Conservation (phyloP, 306 rosid species). For the Betula pendula region DNA sequence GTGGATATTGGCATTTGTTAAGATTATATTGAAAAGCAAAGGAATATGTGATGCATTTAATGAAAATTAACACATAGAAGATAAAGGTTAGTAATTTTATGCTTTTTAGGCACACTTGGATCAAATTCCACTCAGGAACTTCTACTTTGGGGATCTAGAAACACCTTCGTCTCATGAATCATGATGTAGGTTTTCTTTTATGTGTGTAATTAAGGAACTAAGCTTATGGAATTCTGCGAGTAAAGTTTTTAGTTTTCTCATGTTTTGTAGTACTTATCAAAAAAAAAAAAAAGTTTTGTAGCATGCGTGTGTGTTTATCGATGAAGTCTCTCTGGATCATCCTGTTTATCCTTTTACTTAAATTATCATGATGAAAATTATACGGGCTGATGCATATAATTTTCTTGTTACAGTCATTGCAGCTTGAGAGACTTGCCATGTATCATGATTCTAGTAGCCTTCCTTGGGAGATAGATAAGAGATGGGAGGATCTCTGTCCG, state of each 20-base stretch:
- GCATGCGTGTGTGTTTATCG: neutral
- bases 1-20: neutral
- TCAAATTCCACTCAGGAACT: neutral
- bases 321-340: constrained; percentile 3
- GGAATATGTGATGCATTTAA: neutral
- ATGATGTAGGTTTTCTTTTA: neutral
- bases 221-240: neutral
- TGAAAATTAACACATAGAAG: too few species aligned
- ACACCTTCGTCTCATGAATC: neutral
- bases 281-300: too few species aligned
- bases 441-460: constrained; percentile 81
- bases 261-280: neutral
- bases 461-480: constrained; percentile 85
- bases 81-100: too few species aligned
- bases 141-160: neutral
- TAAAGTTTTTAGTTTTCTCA: neutral
- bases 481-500: constrained; percentile 88
- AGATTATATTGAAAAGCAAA: neutral
- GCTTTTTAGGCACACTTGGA: neutral
- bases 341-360: neutral
- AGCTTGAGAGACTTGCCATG: constrained; percentile 92
- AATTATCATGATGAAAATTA: neutral
- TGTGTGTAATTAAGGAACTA: neutral
- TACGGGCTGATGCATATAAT: constrained; percentile 24
- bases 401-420: constrained; percentile 67